Evolutionary conservation across 805 yeast genomes (phyloP), one percentile per base, ranked within the genome.

Genomic region (Yamadazyma laniorum): DNA sequence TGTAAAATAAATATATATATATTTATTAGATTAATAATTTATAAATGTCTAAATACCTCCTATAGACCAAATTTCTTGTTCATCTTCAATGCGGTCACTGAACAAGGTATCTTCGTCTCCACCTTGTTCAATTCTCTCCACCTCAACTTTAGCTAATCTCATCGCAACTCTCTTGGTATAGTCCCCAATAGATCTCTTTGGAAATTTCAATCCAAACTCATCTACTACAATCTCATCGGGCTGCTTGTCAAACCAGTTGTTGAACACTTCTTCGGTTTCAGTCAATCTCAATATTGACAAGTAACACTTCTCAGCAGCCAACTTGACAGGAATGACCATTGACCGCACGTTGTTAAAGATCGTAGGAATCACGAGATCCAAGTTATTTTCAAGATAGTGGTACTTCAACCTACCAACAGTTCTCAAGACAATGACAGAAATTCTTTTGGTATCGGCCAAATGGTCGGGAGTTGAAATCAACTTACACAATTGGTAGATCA

Each of bases 231-330:
- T 52, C 9, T 65, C 56, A 18, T 58, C 58, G 7, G 51, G 63
- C 39, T 68, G 59, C 12, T 67, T 55, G 2, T 56, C 64, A 39
- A 85, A 75, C 96, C 96, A 91, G 8, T 52, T 51, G 37, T 73
- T 74, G 65, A 86, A 88, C 15, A 70, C 65, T 7, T 65, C 75
- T 45, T 85, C 95, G 4, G 46, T 37, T 18, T 82, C 86, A 22
- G 85, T 82, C 50, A 91, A 66, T 33, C 75, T 70, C 61, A 89
- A 83, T 13, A 88, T 56, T 2, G 86, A 78, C 48, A 90, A 58
- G 58, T 75, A 89, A 1, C 95, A 89, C 65, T 87, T 87, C 59
- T 91, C 99, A 6, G 96, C 96, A 1, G 97, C 96, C 45, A 91
- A 71, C 53, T 89, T 90, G 49, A 91, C 82, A 4, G 99, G 97